Percentiles rank a stretch among this genome's conserved stretches.
phyloP scores from a whole-genome alignment of 2,329 filamentous ascomycete species.

The Teratosphaeria gauchensis region DNA sequence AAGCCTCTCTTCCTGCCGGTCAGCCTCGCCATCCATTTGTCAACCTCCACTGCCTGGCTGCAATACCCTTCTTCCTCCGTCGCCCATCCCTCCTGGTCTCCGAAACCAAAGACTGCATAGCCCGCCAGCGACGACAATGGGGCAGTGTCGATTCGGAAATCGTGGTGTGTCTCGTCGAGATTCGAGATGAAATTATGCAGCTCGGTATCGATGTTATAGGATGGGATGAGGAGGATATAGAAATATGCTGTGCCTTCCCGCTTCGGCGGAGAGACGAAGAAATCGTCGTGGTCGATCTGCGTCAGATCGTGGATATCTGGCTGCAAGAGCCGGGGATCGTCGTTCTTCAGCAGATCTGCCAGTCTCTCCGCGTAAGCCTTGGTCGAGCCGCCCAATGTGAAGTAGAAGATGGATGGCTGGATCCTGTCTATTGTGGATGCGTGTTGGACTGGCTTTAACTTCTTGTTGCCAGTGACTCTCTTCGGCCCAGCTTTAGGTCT shows the following conservation, averaged over 20 bases:
- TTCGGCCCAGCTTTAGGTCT: conserved; percentile 16
- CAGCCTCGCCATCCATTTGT: conserved; percentile 95
- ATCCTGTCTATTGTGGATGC: conserved; percentile 26
- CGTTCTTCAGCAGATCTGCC: conserved; percentile 41
- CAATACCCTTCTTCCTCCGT: conserved; percentile 86
- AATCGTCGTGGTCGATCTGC: conserved; percentile 86
- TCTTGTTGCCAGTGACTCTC: conserved; percentile 22
- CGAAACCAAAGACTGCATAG: conserved; percentile 90
- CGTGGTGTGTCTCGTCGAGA: conserved; percentile 84
- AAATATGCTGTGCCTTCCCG: conserved; percentile 51
- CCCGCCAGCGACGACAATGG: conserved; percentile 67
- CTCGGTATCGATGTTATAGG: conserved; percentile 91
- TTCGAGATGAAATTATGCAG: conserved; percentile 81
- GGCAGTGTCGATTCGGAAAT: conserved; percentile 90
- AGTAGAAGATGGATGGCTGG: conserved; percentile 77
- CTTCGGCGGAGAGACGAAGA: conserved; percentile 63
- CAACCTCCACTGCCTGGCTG: conserved; percentile 79
- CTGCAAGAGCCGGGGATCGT: conserved; percentile 34
- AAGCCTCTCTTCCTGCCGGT: conserved; percentile 79
- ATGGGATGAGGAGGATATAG: conserved; percentile 77
- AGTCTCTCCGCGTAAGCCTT: conserved; percentile 62
- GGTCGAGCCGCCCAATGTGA: conserved; percentile 76
- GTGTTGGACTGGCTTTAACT: conserved; percentile 4
- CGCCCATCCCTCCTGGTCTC: conserved; percentile 85
- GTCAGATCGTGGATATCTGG: conserved; percentile 68